Percentiles rank a stretch among this genome's conserved stretches.
Conservation (phyloP, 2,329 filamentous ascomycete species). For the Gaeumannomyces tritici region DNA sequence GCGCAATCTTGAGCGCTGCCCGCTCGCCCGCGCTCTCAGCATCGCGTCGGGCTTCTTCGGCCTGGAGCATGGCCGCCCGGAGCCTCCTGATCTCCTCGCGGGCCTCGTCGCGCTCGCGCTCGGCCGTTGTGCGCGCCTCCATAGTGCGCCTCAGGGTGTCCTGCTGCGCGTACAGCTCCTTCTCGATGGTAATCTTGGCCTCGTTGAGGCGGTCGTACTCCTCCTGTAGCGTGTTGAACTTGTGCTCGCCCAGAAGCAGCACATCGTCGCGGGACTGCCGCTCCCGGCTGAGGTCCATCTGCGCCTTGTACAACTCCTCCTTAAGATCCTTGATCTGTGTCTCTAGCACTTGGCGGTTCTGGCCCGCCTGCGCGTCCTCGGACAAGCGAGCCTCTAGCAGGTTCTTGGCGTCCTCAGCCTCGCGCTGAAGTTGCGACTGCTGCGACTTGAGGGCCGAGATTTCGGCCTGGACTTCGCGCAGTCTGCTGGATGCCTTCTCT, state of each 20-base stretch:
- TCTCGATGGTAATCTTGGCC: constrained; percentile 94
- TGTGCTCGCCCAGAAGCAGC: constrained; percentile 81
- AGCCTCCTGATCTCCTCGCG: constrained; percentile 76
- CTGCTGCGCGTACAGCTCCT: constrained; percentile 93
- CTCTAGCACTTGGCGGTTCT: constrained; percentile 76
- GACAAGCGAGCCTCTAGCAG: constrained; percentile 82
- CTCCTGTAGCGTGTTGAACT: constrained; percentile 69
- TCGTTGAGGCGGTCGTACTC: constrained; percentile 84
- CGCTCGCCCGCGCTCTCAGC: constrained; percentile 75
- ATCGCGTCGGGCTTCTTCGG: constrained; percentile 77
- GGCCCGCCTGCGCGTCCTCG: constrained; percentile 75
- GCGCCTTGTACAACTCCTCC: constrained; percentile 70
- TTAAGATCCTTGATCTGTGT: constrained; percentile 83
- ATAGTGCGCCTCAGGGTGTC: constrained; percentile 80
- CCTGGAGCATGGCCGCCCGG: constrained; percentile 71
- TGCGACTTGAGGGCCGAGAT: constrained; percentile 79
- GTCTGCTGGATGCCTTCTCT: constrained; percentile 63
- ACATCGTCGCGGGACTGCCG: constrained; percentile 92
- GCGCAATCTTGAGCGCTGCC: constrained; percentile 65
- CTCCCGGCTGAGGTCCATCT: constrained; percentile 83
- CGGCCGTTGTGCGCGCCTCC: constrained; percentile 69
- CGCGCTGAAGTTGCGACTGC: constrained; percentile 74
- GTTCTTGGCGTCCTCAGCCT: constrained; percentile 79
- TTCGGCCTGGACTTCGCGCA: constrained; percentile 81
- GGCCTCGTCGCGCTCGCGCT: constrained; percentile 82